These are phyloP conservation scores for Psilocybe azurescens DNA, from an alignment of 768 basidiomycete genomes.

Conservation along the genomic window DNA sequence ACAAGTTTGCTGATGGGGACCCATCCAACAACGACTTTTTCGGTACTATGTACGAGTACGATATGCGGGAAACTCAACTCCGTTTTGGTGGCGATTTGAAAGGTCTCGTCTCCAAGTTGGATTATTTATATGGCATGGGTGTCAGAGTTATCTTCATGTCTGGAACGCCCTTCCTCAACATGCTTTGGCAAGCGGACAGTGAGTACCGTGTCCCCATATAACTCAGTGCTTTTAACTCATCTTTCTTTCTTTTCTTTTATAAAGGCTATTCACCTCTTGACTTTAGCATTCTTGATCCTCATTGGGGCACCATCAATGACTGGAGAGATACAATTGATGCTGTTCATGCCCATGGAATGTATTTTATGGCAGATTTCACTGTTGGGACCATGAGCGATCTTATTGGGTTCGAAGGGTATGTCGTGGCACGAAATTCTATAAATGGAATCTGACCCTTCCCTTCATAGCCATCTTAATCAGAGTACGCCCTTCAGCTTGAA, in stretches of 20 bases:
- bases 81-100: constrained; percentile 90
- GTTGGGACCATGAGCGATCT: constrained; percentile 92
- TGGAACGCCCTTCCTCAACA: constrained; percentile 92
- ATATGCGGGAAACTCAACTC: constrained; percentile 88
- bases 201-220: constrained; percentile 35
- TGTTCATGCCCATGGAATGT: constrained; percentile 86
- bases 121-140: constrained; percentile 93
- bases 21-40: constrained; percentile 93
- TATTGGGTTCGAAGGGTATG: constrained; percentile 81
- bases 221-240: constrained; percentile 10
- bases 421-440: constrained; percentile 13
- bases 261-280: constrained; percentile 93
- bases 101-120: constrained; percentile 74
- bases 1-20: constrained; percentile 95
- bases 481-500: constrained; percentile 81
- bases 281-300: constrained; percentile 89
- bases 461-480: constrained; percentile 69
- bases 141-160: constrained; percentile 86
- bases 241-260: constrained; percentile 20
- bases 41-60: constrained; percentile 77
- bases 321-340: constrained; percentile 79
- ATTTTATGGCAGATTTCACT: constrained; percentile 92
- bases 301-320: constrained; percentile 85
- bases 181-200: constrained; percentile 99
- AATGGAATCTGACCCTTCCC: constrained; percentile 9